A percentile compares a stretch with the other conserved stretches of the same genome.
These are phyloP conservation scores for Hypsizygus ulmarius DNA, from an alignment of 1,284 basidiomycete species.

Conservation along the genomic window DNA sequence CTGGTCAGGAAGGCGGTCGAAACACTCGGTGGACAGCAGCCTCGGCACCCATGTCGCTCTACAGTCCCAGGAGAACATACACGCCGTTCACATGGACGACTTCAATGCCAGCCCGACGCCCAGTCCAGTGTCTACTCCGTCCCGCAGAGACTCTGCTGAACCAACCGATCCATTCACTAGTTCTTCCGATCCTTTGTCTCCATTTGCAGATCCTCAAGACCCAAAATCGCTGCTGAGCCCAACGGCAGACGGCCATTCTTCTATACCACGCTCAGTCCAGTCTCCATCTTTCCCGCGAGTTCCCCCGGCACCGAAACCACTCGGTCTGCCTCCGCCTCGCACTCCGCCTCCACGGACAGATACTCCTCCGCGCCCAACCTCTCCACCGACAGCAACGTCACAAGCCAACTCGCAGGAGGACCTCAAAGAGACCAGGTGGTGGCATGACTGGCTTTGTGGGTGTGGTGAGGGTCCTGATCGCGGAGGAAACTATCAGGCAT, in stretches of 20 bases:
- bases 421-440: slow-evolving; percentile 55
- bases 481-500: slow-evolving; percentile 68
- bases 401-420: slow-evolving; percentile 26
- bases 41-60: slow-evolving; percentile 41
- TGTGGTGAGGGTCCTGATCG: slow-evolving; percentile 68
- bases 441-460: slow-evolving; percentile 82
- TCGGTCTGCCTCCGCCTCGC: slow-evolving; percentile 56
- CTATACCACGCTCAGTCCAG: slow-evolving; percentile 2
- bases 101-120: slow-evolving; percentile 40
- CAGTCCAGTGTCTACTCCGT: slow-evolving; percentile 19
- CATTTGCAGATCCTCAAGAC: slow-evolving; percentile 43
- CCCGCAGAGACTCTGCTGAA: slow-evolving; percentile 29
- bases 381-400: slow-evolving; percentile 33
- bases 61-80: slow-evolving; percentile 47
- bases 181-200: slow-evolving; percentile 43
- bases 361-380: slow-evolving; percentile 40
- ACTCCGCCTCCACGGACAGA: slow-evolving; percentile 50
- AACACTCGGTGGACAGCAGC: slow-evolving; percentile 34
- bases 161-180: slow-evolving; percentile 51
- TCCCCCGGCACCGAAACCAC: slow-evolving; percentile 49
- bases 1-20: slow-evolving; percentile 36
- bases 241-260: slow-evolving; percentile 5
- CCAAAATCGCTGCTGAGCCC: slow-evolving; percentile 14
- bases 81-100: slow-evolving; percentile 51
- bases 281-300: slow-evolving; percentile 15